A percentile compares a stretch with the other conserved stretches of the same genome.
These are phyloP conservation scores for Hibiscus syriacus DNA, from an alignment of 345 rosid genomes.

Conservation along the genomic window DNA sequence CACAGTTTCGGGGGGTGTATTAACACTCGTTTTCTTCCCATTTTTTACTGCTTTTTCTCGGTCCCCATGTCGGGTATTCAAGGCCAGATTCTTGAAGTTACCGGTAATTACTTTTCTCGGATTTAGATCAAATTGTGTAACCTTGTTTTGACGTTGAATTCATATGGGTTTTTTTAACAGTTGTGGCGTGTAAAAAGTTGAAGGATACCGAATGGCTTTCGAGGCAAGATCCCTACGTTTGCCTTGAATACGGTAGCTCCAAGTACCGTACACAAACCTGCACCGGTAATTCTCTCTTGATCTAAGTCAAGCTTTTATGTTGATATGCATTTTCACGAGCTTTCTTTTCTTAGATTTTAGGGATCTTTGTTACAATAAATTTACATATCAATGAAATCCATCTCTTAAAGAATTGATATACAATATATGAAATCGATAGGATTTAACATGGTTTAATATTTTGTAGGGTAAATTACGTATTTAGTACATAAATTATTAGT, in stretches of 20 bases:
- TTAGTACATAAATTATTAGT: no score
- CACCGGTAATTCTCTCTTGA: conserved; percentile 38
- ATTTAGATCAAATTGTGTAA: neutral
- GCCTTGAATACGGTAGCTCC: conserved; percentile 43
- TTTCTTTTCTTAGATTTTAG: neutral
- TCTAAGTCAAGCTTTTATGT: no score
- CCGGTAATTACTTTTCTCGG: conserved; percentile 28
- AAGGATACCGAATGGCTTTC: conserved; percentile 71
- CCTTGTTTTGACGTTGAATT: neutral
- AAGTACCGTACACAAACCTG: conserved; percentile 54
- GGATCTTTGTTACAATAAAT: no score
- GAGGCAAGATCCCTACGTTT: conserved; percentile 65
- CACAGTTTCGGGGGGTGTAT: neutral
- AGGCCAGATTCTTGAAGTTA: conserved; percentile 49
- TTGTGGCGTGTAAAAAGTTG: conserved; percentile 56
- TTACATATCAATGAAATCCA: no score
- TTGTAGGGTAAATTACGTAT: no score
- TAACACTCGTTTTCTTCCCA: neutral
- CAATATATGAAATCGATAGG: no score
- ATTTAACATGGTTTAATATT: no score
- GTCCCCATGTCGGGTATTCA: conserved; percentile 41
- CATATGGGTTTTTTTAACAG: conserved; percentile 18
- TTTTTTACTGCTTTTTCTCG: neutral
- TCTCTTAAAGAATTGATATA: no score
- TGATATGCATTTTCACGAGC: neutral